phyloP scores from a whole-genome alignment of 805 yeast species.

The Starmerella apis region DNA sequence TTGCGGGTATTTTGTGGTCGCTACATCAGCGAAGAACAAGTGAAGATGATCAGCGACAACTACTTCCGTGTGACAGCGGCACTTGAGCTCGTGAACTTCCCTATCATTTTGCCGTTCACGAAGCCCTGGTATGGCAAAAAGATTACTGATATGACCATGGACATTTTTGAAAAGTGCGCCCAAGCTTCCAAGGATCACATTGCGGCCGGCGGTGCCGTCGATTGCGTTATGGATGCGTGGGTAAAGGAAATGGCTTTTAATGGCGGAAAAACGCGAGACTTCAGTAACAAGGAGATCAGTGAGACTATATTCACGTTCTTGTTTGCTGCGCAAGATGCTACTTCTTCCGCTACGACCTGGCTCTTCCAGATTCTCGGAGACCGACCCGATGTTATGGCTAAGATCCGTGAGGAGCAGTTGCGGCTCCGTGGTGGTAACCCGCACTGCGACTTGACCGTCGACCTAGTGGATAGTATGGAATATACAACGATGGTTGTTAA shows the following conservation, averaged over 20 bases:
- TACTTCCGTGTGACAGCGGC: constrained; percentile 91
- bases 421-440: constrained; percentile 72
- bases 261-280: constrained; percentile 54
- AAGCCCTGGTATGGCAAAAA: constrained; percentile 96
- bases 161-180: constrained; percentile 79
- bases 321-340: constrained; percentile 97
- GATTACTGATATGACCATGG: constrained; percentile 91
- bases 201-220: constrained; percentile 63
- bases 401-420: constrained; percentile 87
- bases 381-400: constrained; percentile 78
- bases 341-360: constrained; percentile 96
- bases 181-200: constrained; percentile 74
- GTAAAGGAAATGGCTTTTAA: constrained; percentile 73
- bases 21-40: constrained; percentile 85
- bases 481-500: constrained; percentile 85
- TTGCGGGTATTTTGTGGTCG: constrained; percentile 92
- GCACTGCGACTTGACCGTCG: constrained; percentile 47
- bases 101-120: constrained; percentile 88
- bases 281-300: constrained; percentile 81
- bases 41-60: constrained; percentile 79
- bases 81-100: constrained; percentile 93
- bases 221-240: constrained; percentile 96
- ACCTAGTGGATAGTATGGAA: constrained; percentile 71
- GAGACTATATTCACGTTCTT: constrained; percentile 94
- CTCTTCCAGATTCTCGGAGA: constrained; percentile 92